Base-by-base conservation (phyloP, 2,329 filamentous ascomycete genomes). In the Coniochaeta prunicola region DNA sequence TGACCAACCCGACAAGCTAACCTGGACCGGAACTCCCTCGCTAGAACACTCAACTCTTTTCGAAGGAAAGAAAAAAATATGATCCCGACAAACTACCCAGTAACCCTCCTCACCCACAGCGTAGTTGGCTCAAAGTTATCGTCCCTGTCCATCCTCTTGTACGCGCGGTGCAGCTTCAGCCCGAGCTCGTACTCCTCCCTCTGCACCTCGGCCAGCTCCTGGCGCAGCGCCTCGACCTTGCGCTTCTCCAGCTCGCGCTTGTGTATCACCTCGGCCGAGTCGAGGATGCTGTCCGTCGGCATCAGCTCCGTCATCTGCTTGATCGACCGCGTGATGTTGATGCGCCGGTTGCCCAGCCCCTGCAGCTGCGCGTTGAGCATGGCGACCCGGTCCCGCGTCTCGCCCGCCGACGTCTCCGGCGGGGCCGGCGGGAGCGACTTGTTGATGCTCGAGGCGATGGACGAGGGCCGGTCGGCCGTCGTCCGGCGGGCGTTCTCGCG, bases 171-270 rank as follows among this genome's bases (percentile, higher is more conserved):
- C 58, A 94, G 76, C 71, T 86, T 87, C 66, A 94, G 74, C 1
- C 90, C 90, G 45, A 92, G 74, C 59, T 94, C 89, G 67, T 93
- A 88, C 71, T 92, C 88, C 71, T 93, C 86, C 63, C 85, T 80
- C 71, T 85, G 82, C 28, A 94, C 83, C 62, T 92, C 89, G 3
- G 86, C 82, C 36, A 93, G 78, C 69, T 92, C 88, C 56, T 74
- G 73, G 60, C 82, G 81, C 57, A 92, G 76, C 24, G 76, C 79
- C 63, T 87, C 83, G 0, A 94, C 84, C 68, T 89, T 91, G 42
- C 77, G 74, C 71, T 85, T 86, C 71, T 85, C 79, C 60, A 69
- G 65, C 71, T 83, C 82, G 54, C 83, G 79, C 69, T 79, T 81
- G 53, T 72, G 74, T 54, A 81, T 64, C 34, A 90, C 86, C 56